phyloP scores from a whole-genome alignment of 371 early-diverging fungal genomes.

The Capillidium heterosporum region DNA sequence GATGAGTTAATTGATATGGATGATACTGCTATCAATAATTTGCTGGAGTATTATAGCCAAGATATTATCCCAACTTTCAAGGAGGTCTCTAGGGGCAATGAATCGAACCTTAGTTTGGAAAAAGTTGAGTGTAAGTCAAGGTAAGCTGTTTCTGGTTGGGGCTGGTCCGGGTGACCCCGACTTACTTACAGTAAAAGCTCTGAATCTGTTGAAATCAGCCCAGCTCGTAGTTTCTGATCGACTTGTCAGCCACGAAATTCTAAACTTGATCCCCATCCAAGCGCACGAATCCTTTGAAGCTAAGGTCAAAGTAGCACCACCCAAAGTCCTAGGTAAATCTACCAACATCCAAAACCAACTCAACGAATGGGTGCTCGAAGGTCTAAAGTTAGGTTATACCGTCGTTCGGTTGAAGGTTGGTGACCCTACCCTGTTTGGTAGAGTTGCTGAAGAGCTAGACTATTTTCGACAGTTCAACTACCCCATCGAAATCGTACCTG shows the following conservation, averaged over 20 bases:
- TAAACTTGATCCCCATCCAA: slow-evolving; percentile 9
- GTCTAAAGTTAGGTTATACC: slow-evolving; percentile 32
- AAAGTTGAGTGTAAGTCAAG: slow-evolving; percentile 3
- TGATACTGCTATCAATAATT: slow-evolving; percentile 23
- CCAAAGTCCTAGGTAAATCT: slow-evolving; percentile 22
- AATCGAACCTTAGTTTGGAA: too few relatives aligned
- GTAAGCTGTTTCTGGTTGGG: slow-evolving; percentile 49
- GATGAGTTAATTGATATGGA: slow-evolving; percentile 28
- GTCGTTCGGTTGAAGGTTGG: slow-evolving; percentile 83
- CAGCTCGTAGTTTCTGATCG: slow-evolving; percentile 71
- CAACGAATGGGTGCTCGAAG: slow-evolving; percentile 46
- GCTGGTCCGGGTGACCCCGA: slow-evolving; percentile 79
- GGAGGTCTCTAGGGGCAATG: slow-evolving; percentile 2
- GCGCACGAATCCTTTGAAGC: slow-evolving; percentile 6
- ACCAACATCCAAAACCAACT: slow-evolving; percentile 55
- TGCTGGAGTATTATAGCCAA: slow-evolving; percentile 40
- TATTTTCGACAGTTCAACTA: slow-evolving; percentile 49
- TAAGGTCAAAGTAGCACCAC: slow-evolving; percentile 47
- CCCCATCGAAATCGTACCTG: slow-evolving; percentile 48
- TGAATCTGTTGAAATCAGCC: slow-evolving; percentile 33
- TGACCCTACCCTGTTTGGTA: slow-evolving; percentile 80
- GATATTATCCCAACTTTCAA: slow-evolving; percentile 19
- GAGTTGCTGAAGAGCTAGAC: slow-evolving; percentile 74
- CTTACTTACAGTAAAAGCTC: slow-evolving; percentile 52
- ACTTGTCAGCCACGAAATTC: slow-evolving; percentile 43